phyloP scores from a whole-genome alignment of 2,329 filamentous ascomycete genomes.

The Paraconiothyrium sp. region DNA sequence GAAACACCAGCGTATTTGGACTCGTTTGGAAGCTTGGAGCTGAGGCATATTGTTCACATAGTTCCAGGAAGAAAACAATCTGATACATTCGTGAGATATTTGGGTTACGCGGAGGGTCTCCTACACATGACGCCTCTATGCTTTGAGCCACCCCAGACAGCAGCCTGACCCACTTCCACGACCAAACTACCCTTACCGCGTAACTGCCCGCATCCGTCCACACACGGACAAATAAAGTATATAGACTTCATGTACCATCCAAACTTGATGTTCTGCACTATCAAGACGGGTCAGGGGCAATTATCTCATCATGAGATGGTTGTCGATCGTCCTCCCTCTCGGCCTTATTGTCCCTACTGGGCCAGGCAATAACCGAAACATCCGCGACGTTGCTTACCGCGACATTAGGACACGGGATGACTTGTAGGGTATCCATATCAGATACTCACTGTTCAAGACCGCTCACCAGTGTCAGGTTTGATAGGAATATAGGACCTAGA shows the following conservation, averaged over 20 bases:
- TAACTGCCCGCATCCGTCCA: conserved; percentile 26
- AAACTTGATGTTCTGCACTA: conserved; percentile 19
- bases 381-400: conserved; percentile 12
- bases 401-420: neutral
- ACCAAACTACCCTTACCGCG: conserved; percentile 24
- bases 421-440: neutral
- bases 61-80: conserved; percentile 1
- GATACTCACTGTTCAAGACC: neutral
- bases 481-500: neutral
- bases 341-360: neutral
- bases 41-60: conserved; percentile 25
- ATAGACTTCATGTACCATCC: conserved; percentile 9
- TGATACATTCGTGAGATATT: conserved; percentile 18
- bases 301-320: conserved; percentile 15
- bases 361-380: conserved; percentile 1
- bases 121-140: conserved; percentile 32
- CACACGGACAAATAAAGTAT: conserved; percentile 17
- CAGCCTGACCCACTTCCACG: conserved; percentile 45
- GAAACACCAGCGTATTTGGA: conserved; percentile 67
- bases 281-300: conserved; percentile 22
- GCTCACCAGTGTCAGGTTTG: neutral
- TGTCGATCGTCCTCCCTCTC: conserved; percentile 8
- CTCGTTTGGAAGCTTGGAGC: conserved; percentile 67
- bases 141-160: conserved; percentile 40
- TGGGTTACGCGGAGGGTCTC: conserved; percentile 22